Conservation (phyloP, 2,329 filamentous ascomycete genomes). For the Phialophora tarda region DNA sequence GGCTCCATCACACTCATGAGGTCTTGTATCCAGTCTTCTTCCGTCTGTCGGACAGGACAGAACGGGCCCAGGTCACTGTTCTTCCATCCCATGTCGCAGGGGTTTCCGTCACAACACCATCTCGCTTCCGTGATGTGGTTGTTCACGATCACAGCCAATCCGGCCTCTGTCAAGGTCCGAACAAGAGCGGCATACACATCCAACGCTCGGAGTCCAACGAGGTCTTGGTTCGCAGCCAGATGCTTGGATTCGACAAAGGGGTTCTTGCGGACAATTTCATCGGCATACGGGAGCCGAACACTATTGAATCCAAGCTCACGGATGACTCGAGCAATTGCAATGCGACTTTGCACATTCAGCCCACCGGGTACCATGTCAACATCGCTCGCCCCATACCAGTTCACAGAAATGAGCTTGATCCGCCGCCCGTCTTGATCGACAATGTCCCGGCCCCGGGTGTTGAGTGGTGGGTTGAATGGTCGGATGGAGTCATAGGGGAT, state of each 20-base stretch:
- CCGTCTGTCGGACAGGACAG: conserved; percentile 67
- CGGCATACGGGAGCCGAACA: conserved; percentile 70
- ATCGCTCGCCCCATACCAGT: conserved; percentile 75
- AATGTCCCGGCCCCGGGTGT: conserved; percentile 64
- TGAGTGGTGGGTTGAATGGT: conserved; percentile 63
- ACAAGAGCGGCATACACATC: conserved; percentile 67
- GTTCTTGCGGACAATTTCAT: conserved; percentile 69
- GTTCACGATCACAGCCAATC: conserved; percentile 70
- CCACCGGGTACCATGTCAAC: conserved; percentile 69
- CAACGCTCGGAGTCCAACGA: conserved; percentile 62
- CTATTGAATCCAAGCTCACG: conserved; percentile 70
- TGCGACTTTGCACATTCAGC: conserved; percentile 67
- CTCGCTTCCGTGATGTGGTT: conserved; percentile 72
- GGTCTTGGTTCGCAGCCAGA: conserved; percentile 65
- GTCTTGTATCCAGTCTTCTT: conserved; percentile 68
- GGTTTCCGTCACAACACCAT: conserved; percentile 72
- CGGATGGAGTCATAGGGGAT: neutral
- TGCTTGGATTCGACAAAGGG: conserved; percentile 59
- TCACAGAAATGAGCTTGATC: conserved; percentile 68
- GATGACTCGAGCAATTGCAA: conserved; percentile 65
- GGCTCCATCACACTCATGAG: conserved; percentile 69
- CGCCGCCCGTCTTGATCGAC: conserved; percentile 63
- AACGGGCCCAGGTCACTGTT: conserved; percentile 67
- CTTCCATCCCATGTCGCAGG: conserved; percentile 70
- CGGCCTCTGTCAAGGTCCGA: conserved; percentile 64